Evolutionary conservation across 1,139 yeast species (phyloP).

Genomic region (Taphrina flavorubra): DNA sequence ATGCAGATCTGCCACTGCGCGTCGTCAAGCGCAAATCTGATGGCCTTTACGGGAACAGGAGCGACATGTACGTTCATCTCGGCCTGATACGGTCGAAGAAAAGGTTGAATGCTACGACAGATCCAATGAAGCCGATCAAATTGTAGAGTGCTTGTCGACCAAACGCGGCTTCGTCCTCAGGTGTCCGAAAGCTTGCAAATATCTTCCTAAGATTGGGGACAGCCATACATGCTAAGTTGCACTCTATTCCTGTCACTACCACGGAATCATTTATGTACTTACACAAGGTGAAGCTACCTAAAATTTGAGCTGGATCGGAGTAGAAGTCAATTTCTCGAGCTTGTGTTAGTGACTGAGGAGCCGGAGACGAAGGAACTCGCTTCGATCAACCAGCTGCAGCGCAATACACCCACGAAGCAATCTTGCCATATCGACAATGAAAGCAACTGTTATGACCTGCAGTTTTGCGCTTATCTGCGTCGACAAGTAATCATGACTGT

Average conservation of each 20-base stretch:
- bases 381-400: too few relatives aligned
- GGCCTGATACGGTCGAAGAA: conserved; percentile 6
- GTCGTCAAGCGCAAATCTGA: conserved; percentile 22
- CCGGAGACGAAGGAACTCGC: too few relatives aligned
- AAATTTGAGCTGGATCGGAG: too few relatives aligned
- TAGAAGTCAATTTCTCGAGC: too few relatives aligned
- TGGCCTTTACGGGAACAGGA: conserved; percentile 3
- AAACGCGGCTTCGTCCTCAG: conserved; percentile 36
- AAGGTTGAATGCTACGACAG: conserved; percentile 21
- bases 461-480: too few relatives aligned
- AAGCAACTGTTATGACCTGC: too few relatives aligned
- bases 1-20: conserved; percentile 6
- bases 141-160: conserved; percentile 32
- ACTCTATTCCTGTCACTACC: background rate
- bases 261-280: too few relatives aligned
- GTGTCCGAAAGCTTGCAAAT: conserved; percentile 25
- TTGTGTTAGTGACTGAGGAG: too few relatives aligned
- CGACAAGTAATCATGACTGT: too few relatives aligned
- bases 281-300: too few relatives aligned
- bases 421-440: too few relatives aligned
- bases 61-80: conserved; percentile 12
- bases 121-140: conserved; percentile 32
- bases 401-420: too few relatives aligned
- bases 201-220: conserved; percentile 38
- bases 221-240: conserved; percentile 28